Conservation (phyloP, 2,329 filamentous ascomycete genomes). For the Xylariaceae sp. region DNA sequence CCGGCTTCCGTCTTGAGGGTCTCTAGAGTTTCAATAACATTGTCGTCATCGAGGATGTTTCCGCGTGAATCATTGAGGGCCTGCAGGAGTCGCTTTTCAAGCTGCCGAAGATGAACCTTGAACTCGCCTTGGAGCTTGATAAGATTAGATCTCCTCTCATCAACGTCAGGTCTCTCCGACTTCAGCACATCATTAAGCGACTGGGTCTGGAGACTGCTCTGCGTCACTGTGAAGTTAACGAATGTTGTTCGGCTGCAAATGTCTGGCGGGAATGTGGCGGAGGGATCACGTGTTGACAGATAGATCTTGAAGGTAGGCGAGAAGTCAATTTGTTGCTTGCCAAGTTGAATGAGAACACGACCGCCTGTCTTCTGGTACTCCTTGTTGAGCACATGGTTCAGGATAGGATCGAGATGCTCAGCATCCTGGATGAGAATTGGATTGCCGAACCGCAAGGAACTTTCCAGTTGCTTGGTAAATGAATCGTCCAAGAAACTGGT, state of each 20-base stretch:
- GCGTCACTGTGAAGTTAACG: conserved; percentile 98
- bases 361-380: conserved; percentile 98
- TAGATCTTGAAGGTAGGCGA: conserved; percentile 95
- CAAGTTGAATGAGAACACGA: conserved; percentile 95
- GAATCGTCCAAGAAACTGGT: conserved; percentile 98
- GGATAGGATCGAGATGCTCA: conserved; percentile 91
- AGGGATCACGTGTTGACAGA: conserved; percentile 91
- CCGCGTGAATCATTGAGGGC: conserved; percentile 95
- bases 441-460: conserved; percentile 93
- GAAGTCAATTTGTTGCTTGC: conserved; percentile 98
- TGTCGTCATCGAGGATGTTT: conserved; percentile 97
- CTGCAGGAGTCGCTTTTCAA: conserved; percentile 90
- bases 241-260: conserved; percentile 98
- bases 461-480: conserved; percentile 97
- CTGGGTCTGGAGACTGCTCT: conserved; percentile 97
- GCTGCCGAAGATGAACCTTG: conserved; percentile 92
- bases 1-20: conserved; percentile 96
- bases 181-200: conserved; percentile 97
- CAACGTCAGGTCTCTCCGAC: conserved; percentile 93
- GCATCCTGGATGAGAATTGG: conserved; percentile 98
- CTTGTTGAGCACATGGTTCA: conserved; percentile 98
- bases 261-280: conserved; percentile 90
- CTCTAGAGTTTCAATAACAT: conserved; percentile 96
- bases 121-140: conserved; percentile 99
- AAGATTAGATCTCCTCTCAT: conserved; percentile 91